Conservation (phyloP, 257 asterid species). For the Buddleja alternifolia region DNA sequence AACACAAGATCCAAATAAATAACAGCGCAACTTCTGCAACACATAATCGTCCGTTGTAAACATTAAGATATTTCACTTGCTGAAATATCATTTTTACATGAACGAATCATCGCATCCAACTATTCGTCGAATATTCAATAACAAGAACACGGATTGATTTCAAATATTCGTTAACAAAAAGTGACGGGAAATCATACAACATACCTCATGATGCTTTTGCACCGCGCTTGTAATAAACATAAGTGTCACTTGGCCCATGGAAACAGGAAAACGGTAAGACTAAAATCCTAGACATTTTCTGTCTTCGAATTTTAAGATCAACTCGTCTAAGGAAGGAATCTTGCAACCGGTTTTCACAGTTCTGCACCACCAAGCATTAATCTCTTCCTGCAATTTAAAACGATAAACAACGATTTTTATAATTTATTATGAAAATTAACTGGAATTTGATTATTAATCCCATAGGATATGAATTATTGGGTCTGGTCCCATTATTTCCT, state of each 20-base stretch:
- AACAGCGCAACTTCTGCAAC: no score
- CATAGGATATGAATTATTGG: no score
- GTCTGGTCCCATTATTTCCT: no score
- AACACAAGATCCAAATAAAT: no score
- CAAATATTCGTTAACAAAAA: not conserved
- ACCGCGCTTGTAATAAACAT: not conserved
- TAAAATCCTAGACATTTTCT: conserved; percentile 55
- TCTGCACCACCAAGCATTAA: conserved; percentile 77
- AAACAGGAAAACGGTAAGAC: conserved; percentile 3
- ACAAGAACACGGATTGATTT: not conserved
- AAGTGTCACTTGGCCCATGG: not conserved
- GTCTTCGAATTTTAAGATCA: conserved; percentile 49
- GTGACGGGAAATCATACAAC: not conserved
- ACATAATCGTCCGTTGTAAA: no score
- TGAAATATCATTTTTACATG: not conserved
- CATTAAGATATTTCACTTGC: not conserved
- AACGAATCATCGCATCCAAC: no score
- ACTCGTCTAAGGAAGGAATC: conserved; percentile 61
- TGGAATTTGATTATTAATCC: no score
- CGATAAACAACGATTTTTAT: not conserved
- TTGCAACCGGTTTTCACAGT: conserved; percentile 52
- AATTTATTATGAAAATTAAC: no score
- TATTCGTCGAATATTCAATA: not conserved
- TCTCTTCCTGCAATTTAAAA: conserved; percentile 64
- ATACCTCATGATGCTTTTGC: conserved; percentile 17